Conservation (phyloP, 768 basidiomycete genomes). For the Naganishia vaughanmartiniae region DNA sequence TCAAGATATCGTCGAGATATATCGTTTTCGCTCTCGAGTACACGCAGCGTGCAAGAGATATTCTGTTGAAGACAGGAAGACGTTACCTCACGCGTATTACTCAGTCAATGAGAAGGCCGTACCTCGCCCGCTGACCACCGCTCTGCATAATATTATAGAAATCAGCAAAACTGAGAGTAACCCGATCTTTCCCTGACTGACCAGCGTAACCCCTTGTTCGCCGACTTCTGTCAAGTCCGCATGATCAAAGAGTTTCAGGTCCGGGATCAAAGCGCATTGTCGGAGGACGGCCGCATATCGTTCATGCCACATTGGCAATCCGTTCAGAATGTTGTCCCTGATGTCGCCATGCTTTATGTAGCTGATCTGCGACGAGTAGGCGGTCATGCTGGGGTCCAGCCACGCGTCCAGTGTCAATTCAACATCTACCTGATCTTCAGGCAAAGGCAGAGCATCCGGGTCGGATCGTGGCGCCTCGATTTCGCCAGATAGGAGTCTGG, state of each 20-base stretch:
- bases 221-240: conserved; percentile 50
- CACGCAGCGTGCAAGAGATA: conserved; percentile 49
- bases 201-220: conserved; percentile 43
- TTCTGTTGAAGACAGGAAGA: conserved; percentile 31
- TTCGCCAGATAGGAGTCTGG: conserved; percentile 33
- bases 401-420: background rate
- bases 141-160: background rate
- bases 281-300: conserved; percentile 44
- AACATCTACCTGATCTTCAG: conserved; percentile 18
- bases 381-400: conserved; percentile 13
- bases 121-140: conserved; percentile 31
- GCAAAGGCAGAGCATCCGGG: conserved; percentile 2
- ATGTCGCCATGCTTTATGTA: conserved; percentile 47
- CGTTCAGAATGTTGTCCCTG: conserved; percentile 59
- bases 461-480: conserved; percentile 29
- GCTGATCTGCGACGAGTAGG: conserved; percentile 40
- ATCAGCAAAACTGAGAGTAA: background rate
- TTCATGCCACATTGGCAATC: conserved; percentile 43
- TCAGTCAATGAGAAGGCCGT: too few species aligned
- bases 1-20: conserved; percentile 42
- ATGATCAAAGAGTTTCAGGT: conserved; percentile 42
- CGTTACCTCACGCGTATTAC: background rate
- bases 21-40: conserved; percentile 49
- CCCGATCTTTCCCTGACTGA: background rate
- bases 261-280: conserved; percentile 41